A percentile compares a stretch with the other conserved stretches of the same genome.
Conservation (phyloP, 352 stramenopile species). For the Blastocystis sp. region DNA sequence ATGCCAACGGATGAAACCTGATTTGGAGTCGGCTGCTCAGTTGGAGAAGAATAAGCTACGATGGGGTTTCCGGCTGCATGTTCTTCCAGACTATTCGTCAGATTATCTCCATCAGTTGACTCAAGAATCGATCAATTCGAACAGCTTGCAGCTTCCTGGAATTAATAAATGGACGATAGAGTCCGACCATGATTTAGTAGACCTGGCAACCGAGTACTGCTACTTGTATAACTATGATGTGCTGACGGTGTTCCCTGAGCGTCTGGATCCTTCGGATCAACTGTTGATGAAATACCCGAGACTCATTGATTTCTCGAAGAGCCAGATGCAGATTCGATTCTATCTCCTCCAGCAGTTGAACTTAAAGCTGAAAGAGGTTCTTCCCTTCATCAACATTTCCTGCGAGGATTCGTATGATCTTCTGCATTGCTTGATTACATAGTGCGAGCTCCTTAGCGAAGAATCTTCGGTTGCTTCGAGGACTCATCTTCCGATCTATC, state of each 20-base stretch:
- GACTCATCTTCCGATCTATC: constrained; percentile 55
- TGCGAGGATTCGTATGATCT: neutral
- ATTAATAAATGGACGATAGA: constrained; percentile 45
- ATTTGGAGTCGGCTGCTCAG: neutral
- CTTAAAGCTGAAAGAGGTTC: neutral
- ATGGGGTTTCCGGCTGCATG: constrained; percentile 57
- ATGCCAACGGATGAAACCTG: neutral
- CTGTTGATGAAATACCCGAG: constrained; percentile 53
- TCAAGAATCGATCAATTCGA: neutral
- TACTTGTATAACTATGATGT: constrained; percentile 18
- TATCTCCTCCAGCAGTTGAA: constrained; percentile 52
- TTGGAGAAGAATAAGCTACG: neutral
- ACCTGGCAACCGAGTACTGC: constrained; percentile 47
- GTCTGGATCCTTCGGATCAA: neutral
- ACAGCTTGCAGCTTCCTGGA: neutral
- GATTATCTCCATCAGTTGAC: neutral
- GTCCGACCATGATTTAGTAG: neutral
- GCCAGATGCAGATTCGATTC: constrained; percentile 49
- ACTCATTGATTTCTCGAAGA: constrained; percentile 3
- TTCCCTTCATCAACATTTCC: constrained; percentile 57
- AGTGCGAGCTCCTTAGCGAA: neutral
- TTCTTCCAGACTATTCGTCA: constrained; percentile 17
- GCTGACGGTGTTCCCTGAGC: constrained; percentile 40
- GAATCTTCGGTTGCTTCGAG: constrained; percentile 22
- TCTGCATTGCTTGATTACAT: neutral